phyloP scores from a whole-genome alignment of 129 eudicot species.

The Ambrosia artemisiifolia region DNA sequence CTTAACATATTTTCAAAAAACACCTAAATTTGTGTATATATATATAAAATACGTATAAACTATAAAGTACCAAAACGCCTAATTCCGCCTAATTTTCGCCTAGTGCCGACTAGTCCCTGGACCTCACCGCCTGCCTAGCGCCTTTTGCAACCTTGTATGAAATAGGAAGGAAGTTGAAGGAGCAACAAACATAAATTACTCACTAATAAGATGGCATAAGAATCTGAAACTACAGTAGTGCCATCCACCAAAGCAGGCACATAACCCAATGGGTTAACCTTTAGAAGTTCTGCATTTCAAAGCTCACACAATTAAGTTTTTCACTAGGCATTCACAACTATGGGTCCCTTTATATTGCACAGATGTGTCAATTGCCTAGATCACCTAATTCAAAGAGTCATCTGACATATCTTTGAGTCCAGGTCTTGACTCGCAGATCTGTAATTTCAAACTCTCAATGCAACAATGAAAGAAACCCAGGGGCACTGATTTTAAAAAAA shows the following conservation, averaged over 20 bases:
- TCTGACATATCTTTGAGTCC: background rate
- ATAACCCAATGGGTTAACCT: constrained; percentile 82
- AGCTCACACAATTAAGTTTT: background rate
- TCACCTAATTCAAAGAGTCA: background rate
- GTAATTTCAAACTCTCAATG: background rate
- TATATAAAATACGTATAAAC: too few relatives aligned
- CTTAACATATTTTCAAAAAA: too few relatives aligned
- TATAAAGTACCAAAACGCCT: too few relatives aligned
- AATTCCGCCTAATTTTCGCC: too few relatives aligned
- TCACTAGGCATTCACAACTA: background rate
- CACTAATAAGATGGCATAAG: constrained; percentile 80
- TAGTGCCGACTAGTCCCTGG: too few relatives aligned
- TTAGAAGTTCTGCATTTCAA: constrained; percentile 49
- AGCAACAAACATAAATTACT: constrained; percentile 11
- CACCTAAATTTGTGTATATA: too few relatives aligned
- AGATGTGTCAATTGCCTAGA: background rate
- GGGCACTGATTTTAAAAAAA: background rate
- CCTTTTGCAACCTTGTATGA: too few relatives aligned
- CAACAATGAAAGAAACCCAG: background rate
- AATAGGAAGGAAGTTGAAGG: background rate
- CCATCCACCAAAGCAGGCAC: constrained; percentile 85
- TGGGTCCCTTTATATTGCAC: background rate
- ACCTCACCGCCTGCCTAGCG: too few relatives aligned
- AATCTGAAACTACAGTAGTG: constrained; percentile 59
- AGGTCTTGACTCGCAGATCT: background rate